Evolutionary conservation across 257 asterid species (phyloP), one percentile per base, ranked within the genome.

Genomic region (Osmanthus fragrans): DNA sequence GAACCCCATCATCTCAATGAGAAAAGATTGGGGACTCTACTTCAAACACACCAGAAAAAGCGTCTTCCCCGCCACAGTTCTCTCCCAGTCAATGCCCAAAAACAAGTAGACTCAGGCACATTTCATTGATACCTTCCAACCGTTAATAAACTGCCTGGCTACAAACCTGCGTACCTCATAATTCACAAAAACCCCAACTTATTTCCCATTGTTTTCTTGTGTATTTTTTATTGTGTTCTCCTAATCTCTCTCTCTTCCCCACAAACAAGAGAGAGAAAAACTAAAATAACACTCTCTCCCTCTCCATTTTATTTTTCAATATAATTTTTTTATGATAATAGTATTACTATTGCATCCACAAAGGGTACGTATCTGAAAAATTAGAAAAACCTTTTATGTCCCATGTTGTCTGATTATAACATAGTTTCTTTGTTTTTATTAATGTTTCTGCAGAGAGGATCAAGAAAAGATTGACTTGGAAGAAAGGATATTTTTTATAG

Each of bases 361-460:
- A 32, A 63, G 32, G 69, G 69, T 63, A 63, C 5, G 69, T 63
- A 11, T 23, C 32, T n/a, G 29, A 58, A n/a, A 47, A 47, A 0
- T 47, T 15, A 47, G 56, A 47, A 47, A 47, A 19, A 4, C 6
- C n/a, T 47, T 15, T 47, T 47, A 2, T 18, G 56, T 47, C 56
- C 25, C 27, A 54, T n/a, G 64, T 19, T 54, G 64, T 54, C 64
- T 1, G 64, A 60, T 10, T 25, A 27, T 63, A 11, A 60, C 67
- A 60, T 21, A 10, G 30, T 60, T 60, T 21, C 16, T 56, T 5
- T 7, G 34, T 63, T 27, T 63, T 63, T n/a, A 18, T 19, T 18
- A 19, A 54, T 54, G 25, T 25, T 63, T 63, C 27, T 75, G 74
- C 80, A 76, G 84, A 36, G 70, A 45, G 37, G 84, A 34, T 63